phyloP scores from a whole-genome alignment of 805 yeast genomes.

The Nakazawaea ishiwadae region DNA sequence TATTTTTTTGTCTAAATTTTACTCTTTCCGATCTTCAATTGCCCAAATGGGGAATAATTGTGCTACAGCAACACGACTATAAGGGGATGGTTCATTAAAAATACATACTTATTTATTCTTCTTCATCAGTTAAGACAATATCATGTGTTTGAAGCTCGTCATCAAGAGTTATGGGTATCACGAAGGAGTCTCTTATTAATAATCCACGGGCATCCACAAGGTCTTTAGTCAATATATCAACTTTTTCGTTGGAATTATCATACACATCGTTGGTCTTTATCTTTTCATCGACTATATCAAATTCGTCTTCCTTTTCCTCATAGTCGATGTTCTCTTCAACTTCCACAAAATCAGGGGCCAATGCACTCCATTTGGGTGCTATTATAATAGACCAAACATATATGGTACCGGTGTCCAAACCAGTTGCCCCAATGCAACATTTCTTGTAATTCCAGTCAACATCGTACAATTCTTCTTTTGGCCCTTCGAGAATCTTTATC shows the following conservation, averaged over 20 bases:
- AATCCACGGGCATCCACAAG: constrained; percentile 70
- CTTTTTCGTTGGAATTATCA: constrained; percentile 52
- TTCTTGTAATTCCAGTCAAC: constrained; percentile 81
- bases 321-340: constrained; percentile 89
- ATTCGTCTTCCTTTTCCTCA: constrained; percentile 86
- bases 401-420: constrained; percentile 77
- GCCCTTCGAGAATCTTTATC: constrained; percentile 85
- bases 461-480: constrained; percentile 80
- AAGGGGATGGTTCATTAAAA: too few relatives aligned
- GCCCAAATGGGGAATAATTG: too few relatives aligned
- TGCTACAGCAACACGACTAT: too few relatives aligned
- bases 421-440: constrained; percentile 77
- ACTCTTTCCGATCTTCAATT: too few relatives aligned
- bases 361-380: constrained; percentile 93
- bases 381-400: constrained; percentile 78
- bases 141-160: background rate
- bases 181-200: constrained; percentile 48
- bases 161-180: constrained; percentile 41
- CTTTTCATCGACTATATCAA: constrained; percentile 72
- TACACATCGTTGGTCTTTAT: constrained; percentile 55
- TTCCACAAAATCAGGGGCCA: constrained; percentile 95
- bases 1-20: background rate
- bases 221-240: constrained; percentile 68
- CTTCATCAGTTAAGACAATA: constrained; percentile 3
- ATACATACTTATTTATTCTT: too few relatives aligned